Base-by-base conservation (phyloP, 352 stramenopile genomes). In the Plasmopara halstedii region DNA sequence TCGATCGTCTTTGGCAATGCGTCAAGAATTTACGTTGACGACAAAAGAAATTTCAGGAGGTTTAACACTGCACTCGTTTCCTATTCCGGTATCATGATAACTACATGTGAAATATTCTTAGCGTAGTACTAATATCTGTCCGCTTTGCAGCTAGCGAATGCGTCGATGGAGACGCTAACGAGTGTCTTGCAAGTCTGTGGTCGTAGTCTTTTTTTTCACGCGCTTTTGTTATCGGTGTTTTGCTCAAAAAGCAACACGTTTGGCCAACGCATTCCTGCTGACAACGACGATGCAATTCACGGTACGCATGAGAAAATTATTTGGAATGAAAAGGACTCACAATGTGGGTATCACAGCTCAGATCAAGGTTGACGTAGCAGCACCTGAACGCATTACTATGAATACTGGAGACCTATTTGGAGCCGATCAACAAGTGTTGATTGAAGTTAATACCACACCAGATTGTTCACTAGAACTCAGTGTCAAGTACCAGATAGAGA, bases 11-110 rank as follows among this genome's bases (percentile, higher is more conserved):
- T 25, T 74, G n/a, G 67, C 58, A 8, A 85, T 94, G 75, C 71
- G 72, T 17, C 77, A 89, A 40, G 82, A 94, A 31, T 91, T 74
- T 41, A 79, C 73, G 5, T 61, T 94, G 20, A 81, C 79, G 40
- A 94, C 82, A 1, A 94, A 89, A 44, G 82, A 94, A 46, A 94
- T 91, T 42, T 89, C 80, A 0, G 79, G 80, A 17, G 82, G 79
- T 3, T 54, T 94, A 5, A 79, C 76, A 15, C 62, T 94, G 3
- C 63, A 81, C 11, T 85, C 82, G 2, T 94, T 94, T 48, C 82
- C 82, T 0, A 81, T 94, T 51, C 79, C 80, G 48, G 77, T 87
- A 71, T 31, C 49, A 27, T 32, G 38, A 21, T 17, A n/a, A 23
- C n/a, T 8, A 1, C 2, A 1, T 17, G 11, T 18, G 11, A 13